Evolutionary conservation across 73 alveolate genomes (phyloP).

Genomic region (Blepharisma japonicum): DNA sequence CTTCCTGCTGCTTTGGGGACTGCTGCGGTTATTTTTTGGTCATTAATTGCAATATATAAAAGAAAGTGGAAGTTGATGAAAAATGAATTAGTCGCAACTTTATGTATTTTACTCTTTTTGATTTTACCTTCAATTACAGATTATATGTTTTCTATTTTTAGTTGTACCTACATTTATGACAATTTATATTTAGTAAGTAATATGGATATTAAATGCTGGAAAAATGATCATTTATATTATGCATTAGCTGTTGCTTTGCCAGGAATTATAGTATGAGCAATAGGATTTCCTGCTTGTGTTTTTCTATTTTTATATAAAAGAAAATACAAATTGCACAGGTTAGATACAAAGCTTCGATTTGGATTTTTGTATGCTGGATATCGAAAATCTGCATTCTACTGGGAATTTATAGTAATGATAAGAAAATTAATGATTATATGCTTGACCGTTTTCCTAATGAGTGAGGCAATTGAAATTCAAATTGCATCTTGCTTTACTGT

Average conservation of each 20-base stretch:
- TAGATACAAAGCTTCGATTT: conserved; percentile 16
- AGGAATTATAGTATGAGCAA: conserved; percentile 1
- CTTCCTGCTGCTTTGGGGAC: background rate
- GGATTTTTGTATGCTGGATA: conserved; percentile 47
- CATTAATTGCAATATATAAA: too few species aligned
- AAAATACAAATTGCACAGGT: background rate
- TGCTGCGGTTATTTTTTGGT: background rate
- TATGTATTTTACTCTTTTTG: background rate
- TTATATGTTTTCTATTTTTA: background rate
- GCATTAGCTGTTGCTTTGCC: background rate
- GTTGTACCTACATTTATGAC: background rate
- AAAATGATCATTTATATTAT: background rate
- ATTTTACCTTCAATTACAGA: background rate
- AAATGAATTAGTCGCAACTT: background rate
- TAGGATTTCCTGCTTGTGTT: conserved; percentile 20
- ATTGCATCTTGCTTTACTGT: background rate
- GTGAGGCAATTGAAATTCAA: background rate
- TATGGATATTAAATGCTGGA: background rate
- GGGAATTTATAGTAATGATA: conserved; percentile 19
- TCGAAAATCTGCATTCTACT: conserved; percentile 20
- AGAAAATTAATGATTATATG: conserved; percentile 38
- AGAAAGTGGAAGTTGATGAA: background rate
- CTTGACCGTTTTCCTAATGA: conserved; percentile 42
- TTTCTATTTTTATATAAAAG: conserved; percentile 38
- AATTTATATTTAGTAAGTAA: background rate